Base-by-base conservation (phyloP, 2,329 filamentous ascomycete species). In the Colletotrichum eremochloae region DNA sequence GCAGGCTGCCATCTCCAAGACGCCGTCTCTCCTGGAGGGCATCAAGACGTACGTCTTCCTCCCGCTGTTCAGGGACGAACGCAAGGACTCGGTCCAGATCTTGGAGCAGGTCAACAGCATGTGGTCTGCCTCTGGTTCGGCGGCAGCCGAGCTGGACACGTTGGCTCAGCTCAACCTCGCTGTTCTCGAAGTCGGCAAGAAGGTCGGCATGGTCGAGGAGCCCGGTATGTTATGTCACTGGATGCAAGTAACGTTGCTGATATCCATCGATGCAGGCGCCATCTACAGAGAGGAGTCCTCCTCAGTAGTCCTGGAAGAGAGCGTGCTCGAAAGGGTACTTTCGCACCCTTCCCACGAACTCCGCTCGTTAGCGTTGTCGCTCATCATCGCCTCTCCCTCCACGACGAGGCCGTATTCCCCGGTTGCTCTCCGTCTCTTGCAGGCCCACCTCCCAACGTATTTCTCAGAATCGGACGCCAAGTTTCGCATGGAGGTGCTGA, bases 381-480 rank as follows among this genome's bases (percentile, higher is more conserved):
- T 98, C 15, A 87, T 97, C 9, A 89, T 94, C 15, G 91, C 92
- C 12, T 96, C 94, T 0, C 90, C 91, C 12, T 90, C 93, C 2
- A 92, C 92, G 0, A 94, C 93, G 3, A 90, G 90, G 64, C 92
- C 94, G 1, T 91, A 97, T 64, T 91, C 91, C 0, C 77, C 82
- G 0, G 86, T 84, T 12, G 87, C 91, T 0, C 84, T 98, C 3
- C 80, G 82, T 3, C 86, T 92, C 15, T 83, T 98, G 2, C 86
- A 86, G 65, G 85, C 84, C 44, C 90, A 94, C 71, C 82, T 98
- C 4, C 86, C 89, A 1, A 88, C 91, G 20, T 90, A 96, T 74
- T 92, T 97, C 78, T 90, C 94, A 3, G 95, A 98, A 74, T 91
- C 93, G 0, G 95, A 98, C 79, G 91, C 96, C 7, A 94, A 96